Base-by-base conservation (phyloP, 2,329 filamentous ascomycete genomes). In the Sporothrix sp. region DNA sequence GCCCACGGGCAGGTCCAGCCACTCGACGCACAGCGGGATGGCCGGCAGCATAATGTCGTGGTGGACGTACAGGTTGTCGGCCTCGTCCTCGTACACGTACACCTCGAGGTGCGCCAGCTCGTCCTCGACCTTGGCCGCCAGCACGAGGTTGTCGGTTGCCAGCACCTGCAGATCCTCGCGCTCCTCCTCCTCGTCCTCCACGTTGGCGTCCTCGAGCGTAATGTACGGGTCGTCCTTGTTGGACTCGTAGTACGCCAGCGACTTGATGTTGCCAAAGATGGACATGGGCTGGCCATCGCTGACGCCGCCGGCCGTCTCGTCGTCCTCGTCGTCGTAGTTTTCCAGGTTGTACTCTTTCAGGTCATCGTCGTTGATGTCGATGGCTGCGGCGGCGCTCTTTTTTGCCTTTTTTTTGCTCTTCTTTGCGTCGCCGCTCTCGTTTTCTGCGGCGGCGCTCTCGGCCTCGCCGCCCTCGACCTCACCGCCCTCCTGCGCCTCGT, bases 1-100 rank as follows among this genome's bases (percentile, higher is more conserved):
- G 57, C 85, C 84, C 32, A 95, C 88, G n/a, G 88, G 84, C 51
- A 95, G 76, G 65, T 96, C 87, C 39, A 98, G 71, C 93, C 93
- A 98, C 71, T 98, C 93, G 36, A 97, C 78, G 62, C 88, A 93
- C 7, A 98, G 80, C 10, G 93, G 93, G 63, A 98, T 95, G 21
- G 91, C 91, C 28, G 93, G 93, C 51, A 98, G 78, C 91, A 98
- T 97, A 61, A 98, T 95, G 68, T 98, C 93, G 76, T 98, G 93
- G 71, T 98, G 93, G 21, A 98, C 91, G 66, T 98, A 98, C 54
- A 98, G 82, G 65, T 98, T 98, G 69, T 97, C 93, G 39, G 84
- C 86, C 55, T 81, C 81, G 60, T 97, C 93, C 67, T 98, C 93
- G 69, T 97, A 98, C 25, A 98, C 89, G 63, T 97, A 96, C 18